phyloP scores from a whole-genome alignment of 2,329 filamentous ascomycete genomes.

The Hymenoscyphus fructigenus region DNA sequence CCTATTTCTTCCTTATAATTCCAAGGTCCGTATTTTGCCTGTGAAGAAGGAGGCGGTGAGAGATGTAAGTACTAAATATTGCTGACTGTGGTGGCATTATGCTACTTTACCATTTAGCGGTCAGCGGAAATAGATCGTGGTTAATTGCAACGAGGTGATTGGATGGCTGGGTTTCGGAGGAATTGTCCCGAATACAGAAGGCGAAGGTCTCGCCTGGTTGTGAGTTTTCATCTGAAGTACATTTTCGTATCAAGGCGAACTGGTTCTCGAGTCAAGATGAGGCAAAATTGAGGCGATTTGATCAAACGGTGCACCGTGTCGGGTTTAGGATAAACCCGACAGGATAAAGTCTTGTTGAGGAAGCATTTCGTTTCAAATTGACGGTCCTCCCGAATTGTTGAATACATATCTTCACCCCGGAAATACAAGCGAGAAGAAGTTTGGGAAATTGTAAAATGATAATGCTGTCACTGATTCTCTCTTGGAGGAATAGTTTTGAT shows the following conservation, averaged over 20 bases:
- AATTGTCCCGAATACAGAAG: not conserved
- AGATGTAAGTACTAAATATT: conserved; percentile 5
- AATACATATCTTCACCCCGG: not conserved
- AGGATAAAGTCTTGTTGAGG: not conserved
- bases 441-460: not conserved
- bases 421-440: not conserved
- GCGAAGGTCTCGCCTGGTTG: not conserved
- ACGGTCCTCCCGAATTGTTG: not conserved
- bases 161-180: not conserved
- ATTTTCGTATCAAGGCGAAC: not conserved
- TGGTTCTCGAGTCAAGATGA: conserved; percentile 14
- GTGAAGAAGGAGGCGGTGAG: conserved; percentile 11
- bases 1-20: not conserved
- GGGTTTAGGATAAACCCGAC: not conserved
- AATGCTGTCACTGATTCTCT: not conserved
- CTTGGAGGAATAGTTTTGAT: not conserved
- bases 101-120: conserved; percentile 16
- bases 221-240: not conserved
- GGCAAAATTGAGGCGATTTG: not conserved
- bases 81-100: not conserved
- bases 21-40: no score
- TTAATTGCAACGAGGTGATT: conserved; percentile 7
- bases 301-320: not conserved
- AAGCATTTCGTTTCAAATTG: not conserved
- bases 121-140: conserved; percentile 20